These are phyloP conservation scores for Thamnidium elegans DNA, from an alignment of 192 early-diverging fungal species.

Conservation along the genomic window DNA sequence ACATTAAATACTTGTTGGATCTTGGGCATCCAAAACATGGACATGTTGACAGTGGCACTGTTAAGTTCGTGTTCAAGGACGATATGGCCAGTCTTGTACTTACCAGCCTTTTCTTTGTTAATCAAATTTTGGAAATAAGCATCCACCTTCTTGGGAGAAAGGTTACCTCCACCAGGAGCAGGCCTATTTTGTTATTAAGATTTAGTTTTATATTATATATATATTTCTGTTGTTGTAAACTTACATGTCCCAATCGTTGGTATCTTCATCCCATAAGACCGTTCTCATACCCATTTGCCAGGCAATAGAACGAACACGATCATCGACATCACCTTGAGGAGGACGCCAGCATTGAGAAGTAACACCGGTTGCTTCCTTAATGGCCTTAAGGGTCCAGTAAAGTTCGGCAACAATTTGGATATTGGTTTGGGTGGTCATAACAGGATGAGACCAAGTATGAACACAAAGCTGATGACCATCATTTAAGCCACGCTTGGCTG, in stretches of 20 bases:
- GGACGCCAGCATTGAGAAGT: conserved; percentile 44
- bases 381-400: conserved; percentile 34
- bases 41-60: conserved; percentile 37
- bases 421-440: conserved; percentile 44
- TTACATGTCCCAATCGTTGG: conserved; percentile 36
- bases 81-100: conserved; percentile 27
- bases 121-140: conserved; percentile 36
- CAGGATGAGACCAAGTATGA: conserved; percentile 51
- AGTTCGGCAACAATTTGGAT: conserved; percentile 52
- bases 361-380: conserved; percentile 44
- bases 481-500: conserved; percentile 33
- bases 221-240: too few relatives aligned
- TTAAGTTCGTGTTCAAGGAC: conserved; percentile 46
- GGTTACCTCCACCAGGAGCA: conserved; percentile 34
- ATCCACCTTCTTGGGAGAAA: conserved; percentile 24
- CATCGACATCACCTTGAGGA: conserved; percentile 49
- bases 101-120: conserved; percentile 24
- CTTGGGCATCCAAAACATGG: conserved; percentile 42
- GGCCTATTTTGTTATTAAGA: conserved; percentile 18
- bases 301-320: conserved; percentile 40
- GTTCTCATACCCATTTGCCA: conserved; percentile 26
- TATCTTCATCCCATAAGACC: conserved; percentile 25
- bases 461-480: conserved; percentile 57
- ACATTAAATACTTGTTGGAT: conserved; percentile 39
- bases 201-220: too few relatives aligned